Percentiles rank a stretch among this genome's conserved stretches.
These are phyloP conservation scores for Dendrocalamus latiflorus DNA, from an alignment of 202 grass and related monocot species.

Conservation along the genomic window DNA sequence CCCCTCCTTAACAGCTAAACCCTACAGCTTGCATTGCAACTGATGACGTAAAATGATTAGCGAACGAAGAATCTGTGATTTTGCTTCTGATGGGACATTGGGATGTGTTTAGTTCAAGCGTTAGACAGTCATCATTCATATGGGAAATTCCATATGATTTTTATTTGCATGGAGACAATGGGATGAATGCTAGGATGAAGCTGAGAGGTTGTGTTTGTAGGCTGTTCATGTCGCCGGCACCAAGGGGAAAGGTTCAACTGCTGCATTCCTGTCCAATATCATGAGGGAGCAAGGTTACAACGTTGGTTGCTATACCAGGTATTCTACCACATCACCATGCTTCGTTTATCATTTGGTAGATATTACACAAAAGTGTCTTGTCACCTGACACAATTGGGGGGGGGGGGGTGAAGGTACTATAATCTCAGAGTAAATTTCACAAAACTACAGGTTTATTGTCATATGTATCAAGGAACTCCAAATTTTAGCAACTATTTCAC, in stretches of 20 bases:
- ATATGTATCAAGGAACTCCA: too few species aligned
- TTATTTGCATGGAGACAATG: neutral
- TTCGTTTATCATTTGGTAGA: neutral
- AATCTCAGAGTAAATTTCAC: too few species aligned
- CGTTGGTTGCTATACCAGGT: constrained; percentile 94
- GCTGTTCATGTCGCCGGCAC: constrained; percentile 79
- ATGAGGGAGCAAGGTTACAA: constrained; percentile 79
- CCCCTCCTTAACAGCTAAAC: neutral
- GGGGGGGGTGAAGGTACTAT: neutral
- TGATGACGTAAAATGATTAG: neutral
- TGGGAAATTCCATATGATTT: neutral
- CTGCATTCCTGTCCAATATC: constrained; percentile 78
- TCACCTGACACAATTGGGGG: neutral
- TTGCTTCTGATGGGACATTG: neutral
- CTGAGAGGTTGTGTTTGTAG: constrained; percentile 21
- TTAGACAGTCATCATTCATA: neutral
- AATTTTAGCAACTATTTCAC: too few species aligned
- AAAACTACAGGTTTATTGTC: too few species aligned
- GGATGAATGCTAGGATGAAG: neutral
- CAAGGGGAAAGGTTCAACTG: constrained; percentile 91
- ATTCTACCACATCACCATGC: neutral
- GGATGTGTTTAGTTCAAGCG: neutral
- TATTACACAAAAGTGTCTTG: neutral
- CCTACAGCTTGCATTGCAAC: neutral
- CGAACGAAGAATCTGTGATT: neutral